Evolutionary conservation across 1,284 basidiomycete genomes (phyloP).

Genomic region (Jaminaea rosea): DNA sequence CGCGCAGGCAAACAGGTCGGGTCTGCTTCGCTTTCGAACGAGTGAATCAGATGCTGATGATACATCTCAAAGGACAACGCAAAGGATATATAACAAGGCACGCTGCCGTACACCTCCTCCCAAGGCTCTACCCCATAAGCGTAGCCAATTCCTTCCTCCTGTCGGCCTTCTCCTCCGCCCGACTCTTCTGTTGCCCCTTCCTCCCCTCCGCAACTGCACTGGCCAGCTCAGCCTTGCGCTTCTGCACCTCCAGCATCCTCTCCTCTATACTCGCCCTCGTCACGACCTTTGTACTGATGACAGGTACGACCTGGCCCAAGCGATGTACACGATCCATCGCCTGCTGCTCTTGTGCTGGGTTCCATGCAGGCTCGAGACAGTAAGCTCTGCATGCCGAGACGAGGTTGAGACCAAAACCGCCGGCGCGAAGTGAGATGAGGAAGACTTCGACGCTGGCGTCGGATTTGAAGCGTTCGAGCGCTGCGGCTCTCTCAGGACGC

Average conservation of each 20-base stretch:
- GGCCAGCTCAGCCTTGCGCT: constrained; percentile 41
- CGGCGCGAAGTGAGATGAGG: constrained; percentile 46
- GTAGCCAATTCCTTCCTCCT: not conserved
- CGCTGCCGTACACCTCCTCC: too few relatives aligned
- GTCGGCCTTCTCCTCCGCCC: not conserved
- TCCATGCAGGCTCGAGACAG: constrained; percentile 94
- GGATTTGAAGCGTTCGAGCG: constrained; percentile 28
- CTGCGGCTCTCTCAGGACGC: constrained; percentile 23
- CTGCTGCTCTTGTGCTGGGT: constrained; percentile 73
- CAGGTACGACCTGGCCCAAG: constrained; percentile 36
- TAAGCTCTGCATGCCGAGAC: constrained; percentile 60
- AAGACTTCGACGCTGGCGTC: constrained; percentile 38
- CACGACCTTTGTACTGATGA: constrained; percentile 43
- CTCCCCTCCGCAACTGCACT: constrained; percentile 30
- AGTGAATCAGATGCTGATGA: too few relatives aligned
- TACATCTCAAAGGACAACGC: too few relatives aligned
- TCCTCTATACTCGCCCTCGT: constrained; percentile 44
- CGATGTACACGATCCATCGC: constrained; percentile 42
- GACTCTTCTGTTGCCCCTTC: not conserved
- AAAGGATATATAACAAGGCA: too few relatives aligned
- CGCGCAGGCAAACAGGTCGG: too few relatives aligned
- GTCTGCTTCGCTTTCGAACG: too few relatives aligned
- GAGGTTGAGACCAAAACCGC: constrained; percentile 61
- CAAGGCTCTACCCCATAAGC: too few relatives aligned
- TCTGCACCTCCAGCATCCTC: constrained; percentile 41